These are phyloP conservation scores for Pyracantha coccinea DNA, from an alignment of 331 rosid species.

Conservation along the genomic window DNA sequence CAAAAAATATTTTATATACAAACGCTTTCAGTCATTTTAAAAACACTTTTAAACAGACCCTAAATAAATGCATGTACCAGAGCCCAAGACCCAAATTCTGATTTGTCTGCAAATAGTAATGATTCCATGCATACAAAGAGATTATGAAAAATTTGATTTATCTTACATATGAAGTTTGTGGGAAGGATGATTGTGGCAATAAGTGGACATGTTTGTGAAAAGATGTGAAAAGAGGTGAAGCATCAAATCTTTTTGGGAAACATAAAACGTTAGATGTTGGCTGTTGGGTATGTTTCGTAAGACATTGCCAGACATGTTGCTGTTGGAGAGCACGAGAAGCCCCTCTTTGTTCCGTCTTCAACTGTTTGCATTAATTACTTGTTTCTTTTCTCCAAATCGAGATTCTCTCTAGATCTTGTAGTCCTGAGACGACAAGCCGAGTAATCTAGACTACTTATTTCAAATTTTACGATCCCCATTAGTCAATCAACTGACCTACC, in stretches of 20 bases:
- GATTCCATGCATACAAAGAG: no score
- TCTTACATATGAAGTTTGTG: neutral
- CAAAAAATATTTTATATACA: no score
- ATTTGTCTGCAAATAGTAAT: no score
- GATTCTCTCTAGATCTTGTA: no score
- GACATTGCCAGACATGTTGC: constrained; percentile 8
- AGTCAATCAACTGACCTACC: no score
- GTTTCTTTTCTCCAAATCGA: neutral
- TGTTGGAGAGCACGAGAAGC: constrained; percentile 2
- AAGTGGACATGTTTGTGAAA: neutral
- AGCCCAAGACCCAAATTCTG: no score
- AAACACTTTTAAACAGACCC: fast-evolving
- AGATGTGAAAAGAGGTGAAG: constrained; percentile 1
- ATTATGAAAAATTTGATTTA: neutral
- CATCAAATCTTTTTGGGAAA: neutral
- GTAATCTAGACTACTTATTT: no score
- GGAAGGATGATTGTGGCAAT: neutral
- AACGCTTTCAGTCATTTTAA: no score
- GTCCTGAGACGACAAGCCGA: no score
- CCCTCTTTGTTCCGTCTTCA: neutral
- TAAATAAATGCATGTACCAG: no score
- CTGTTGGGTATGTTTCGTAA: neutral
- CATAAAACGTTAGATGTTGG: no score
- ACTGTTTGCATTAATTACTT: neutral
- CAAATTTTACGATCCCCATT: no score